These are phyloP conservation scores for Ophiostoma tasmaniense DNA, from an alignment of 2,329 filamentous ascomycete genomes.

Conservation along the genomic window DNA sequence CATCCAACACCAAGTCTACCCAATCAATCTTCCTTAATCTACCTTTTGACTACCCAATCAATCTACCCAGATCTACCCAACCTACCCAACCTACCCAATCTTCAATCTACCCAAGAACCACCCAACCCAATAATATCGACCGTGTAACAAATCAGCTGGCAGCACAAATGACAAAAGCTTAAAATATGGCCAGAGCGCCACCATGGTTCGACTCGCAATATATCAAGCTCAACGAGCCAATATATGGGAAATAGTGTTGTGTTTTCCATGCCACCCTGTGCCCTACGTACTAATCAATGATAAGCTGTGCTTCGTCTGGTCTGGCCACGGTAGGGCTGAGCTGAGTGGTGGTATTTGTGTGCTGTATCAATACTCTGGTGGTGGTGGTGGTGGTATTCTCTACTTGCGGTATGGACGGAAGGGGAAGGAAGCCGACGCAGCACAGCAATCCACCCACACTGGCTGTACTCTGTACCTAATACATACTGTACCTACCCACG, in stretches of 20 bases:
- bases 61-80: not conserved
- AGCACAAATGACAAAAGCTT: constrained; percentile 1
- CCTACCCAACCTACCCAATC: too few species aligned
- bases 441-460: not conserved
- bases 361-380: not conserved
- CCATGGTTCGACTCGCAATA: not conserved
- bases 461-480: not conserved
- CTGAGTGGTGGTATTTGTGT: not conserved
- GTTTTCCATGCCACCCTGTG: not conserved
- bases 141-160: constrained; percentile 1
- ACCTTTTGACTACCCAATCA: too few species aligned
- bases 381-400: not conserved
- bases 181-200: not conserved
- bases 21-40: too few species aligned
- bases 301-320: not conserved
- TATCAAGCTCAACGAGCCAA: not conserved
- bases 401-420: not conserved
- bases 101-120: too few species aligned
- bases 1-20: too few species aligned
- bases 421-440: not conserved
- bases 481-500: not conserved
- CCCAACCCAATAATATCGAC: not conserved
- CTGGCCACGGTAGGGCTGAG: constrained; percentile 1
- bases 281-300: too few species aligned
- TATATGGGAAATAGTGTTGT: not conserved